A percentile compares a stretch with the other conserved stretches of the same genome.
Conservation (phyloP, 2,329 filamentous ascomycete genomes). For the Biscogniauxia mediterranea region DNA sequence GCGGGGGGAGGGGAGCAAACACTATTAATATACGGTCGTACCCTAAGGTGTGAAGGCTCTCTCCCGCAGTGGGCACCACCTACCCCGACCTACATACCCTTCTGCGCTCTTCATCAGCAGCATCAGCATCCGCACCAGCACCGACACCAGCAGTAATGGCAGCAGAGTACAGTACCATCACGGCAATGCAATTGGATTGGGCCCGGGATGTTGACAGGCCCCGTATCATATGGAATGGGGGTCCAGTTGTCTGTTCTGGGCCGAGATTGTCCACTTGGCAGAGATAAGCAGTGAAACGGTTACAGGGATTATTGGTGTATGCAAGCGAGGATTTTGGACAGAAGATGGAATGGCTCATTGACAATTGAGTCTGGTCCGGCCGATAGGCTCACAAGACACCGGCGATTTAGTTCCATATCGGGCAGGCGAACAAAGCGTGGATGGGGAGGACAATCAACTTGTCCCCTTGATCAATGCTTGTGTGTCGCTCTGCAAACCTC, state of each 20-base stretch:
- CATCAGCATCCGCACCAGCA: no score
- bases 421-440: background rate
- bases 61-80: background rate
- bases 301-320: background rate
- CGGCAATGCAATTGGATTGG: no score
- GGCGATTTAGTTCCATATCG: background rate
- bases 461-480: background rate
- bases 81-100: background rate
- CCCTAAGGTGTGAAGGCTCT: background rate
- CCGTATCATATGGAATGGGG: background rate
- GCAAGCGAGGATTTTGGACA: background rate
- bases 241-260: background rate
- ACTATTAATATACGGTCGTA: background rate
- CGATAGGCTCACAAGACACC: background rate
- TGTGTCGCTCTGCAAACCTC: background rate
- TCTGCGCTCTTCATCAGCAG: background rate
- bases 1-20: background rate
- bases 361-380: background rate
- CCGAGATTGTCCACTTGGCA: background rate
- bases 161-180: no score
- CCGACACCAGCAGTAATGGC: no score
- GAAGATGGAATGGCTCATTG: background rate
- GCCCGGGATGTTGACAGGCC: no score
- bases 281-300: slow-evolving; percentile 8
- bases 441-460: background rate